Evolutionary conservation across 805 yeast genomes (phyloP), one percentile per base, ranked within the genome.

Genomic region (Saccharomycopsis microspora): DNA sequence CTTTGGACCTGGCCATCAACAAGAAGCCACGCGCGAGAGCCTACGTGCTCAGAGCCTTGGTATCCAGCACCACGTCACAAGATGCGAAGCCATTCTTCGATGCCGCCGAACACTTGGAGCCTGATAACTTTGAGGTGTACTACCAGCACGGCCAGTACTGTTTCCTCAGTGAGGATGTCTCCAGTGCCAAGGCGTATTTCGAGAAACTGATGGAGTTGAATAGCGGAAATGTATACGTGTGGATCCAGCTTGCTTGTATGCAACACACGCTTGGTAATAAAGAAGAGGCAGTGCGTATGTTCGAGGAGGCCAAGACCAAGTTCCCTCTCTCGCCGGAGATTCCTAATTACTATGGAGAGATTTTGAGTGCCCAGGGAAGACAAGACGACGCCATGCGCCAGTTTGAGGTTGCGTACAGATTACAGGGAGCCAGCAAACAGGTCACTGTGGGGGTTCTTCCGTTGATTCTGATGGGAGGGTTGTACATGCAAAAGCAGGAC

Each of bases 341-440:
- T 57, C 95, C 93, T 69, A 89, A 87, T 71, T 93, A 88, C 67
- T 88, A 81, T 62, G 98, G 97, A 60, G 98, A 93, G 70, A 82
- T 90, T 44, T 73, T 90, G 59, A 80, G 85, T 54, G 97, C 90
- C 63, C 75, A 75, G 58, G 83, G 82, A 61, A 86, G 85, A 57
- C 67, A 76, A 48, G 73, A 64, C 32, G 82, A 75, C 52, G 96
- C 97, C 49, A 65, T 78, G 51, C 78, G 78, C 60, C 89, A 87
- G 68, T 90, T 88, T 63, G 96, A 89, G 54, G 75, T 77, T 58
- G 87, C 97, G 47, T 81, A 80, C 47, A 79, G 85, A 64, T 72
- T 93, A 60, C 97, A 90, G 70, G 76, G 74, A 55, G 77, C 77
- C 44, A 65, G 79, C 56, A 74, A 79, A 45, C 74, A 72, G 42